A percentile compares a stretch with the other conserved stretches of the same genome.
These are phyloP conservation scores for Aspergillus tubingensis DNA, from an alignment of 2,329 filamentous ascomycete species.

Conservation along the genomic window DNA sequence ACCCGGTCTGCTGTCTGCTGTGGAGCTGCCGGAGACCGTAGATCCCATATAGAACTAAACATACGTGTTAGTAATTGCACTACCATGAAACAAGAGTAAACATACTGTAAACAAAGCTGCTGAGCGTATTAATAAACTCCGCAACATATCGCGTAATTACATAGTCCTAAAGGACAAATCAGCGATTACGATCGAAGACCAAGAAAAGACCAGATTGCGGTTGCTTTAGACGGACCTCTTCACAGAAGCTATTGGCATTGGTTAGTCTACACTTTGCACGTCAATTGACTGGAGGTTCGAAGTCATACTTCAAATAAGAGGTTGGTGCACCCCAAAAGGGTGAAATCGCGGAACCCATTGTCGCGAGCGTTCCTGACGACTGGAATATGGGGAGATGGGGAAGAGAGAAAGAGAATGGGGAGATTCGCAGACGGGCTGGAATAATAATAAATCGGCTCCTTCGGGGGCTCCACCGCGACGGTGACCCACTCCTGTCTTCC, in stretches of 20 bases:
- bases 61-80: too few species aligned
- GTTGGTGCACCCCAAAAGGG: slow-evolving; percentile 33
- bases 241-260: slow-evolving; percentile 27
- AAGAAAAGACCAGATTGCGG: neutral
- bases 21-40: slow-evolving; percentile 39
- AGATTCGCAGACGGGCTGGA: neutral
- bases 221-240: slow-evolving; percentile 25
- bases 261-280: neutral
- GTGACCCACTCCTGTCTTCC: too few species aligned
- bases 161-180: slow-evolving; percentile 35
- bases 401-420: neutral
- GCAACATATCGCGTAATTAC: slow-evolving; percentile 47
- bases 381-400: neutral
- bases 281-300: neutral
- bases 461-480: neutral
- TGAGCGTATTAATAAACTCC: slow-evolving; percentile 51
- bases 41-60: slow-evolving; percentile 41
- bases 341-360: neutral
- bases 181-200: neutral
- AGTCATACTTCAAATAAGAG: slow-evolving; percentile 33
- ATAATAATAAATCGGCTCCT: neutral
- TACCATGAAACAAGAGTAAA: neutral
- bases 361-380: neutral
- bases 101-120: slow-evolving; percentile 42
- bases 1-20: slow-evolving; percentile 22